Conservation (phyloP, 768 basidiomycete genomes). For the Suillus subaureus region DNA sequence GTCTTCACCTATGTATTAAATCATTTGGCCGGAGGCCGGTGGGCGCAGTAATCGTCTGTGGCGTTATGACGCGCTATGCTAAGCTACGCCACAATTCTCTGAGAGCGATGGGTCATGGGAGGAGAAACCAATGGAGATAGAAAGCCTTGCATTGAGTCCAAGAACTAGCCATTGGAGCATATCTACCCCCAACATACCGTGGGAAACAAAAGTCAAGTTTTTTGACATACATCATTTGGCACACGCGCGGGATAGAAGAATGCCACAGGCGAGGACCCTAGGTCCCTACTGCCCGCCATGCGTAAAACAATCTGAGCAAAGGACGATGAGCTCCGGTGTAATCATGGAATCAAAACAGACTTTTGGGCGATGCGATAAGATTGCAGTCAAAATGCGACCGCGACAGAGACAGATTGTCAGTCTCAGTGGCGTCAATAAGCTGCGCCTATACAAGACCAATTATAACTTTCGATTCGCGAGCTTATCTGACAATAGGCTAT, state of each 20-base stretch:
- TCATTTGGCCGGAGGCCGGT: too few relatives aligned
- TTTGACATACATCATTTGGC: not conserved
- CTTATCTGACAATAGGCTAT: slow-evolving; percentile 58
- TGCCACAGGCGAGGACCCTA: slow-evolving; percentile 26
- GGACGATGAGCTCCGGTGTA: slow-evolving; percentile 3
- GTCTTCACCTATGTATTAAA: too few relatives aligned
- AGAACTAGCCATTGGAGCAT: not conserved
- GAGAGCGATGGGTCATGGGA: too few relatives aligned
- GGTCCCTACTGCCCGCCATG: slow-evolving; percentile 65
- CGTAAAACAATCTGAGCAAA: slow-evolving; percentile 70
- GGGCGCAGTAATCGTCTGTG: not conserved
- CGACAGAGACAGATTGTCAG: slow-evolving; percentile 10
- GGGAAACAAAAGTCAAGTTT: not conserved
- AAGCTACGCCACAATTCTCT: not conserved
- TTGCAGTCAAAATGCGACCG: not conserved
- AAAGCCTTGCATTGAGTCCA: not conserved
- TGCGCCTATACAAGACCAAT: slow-evolving; percentile 29
- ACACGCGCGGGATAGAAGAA: not conserved
- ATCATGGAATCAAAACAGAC: slow-evolving; percentile 41
- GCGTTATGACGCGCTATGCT: not conserved
- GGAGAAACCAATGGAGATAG: not conserved
- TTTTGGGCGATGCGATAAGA: slow-evolving; percentile 92
- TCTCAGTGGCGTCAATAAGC: slow-evolving; percentile 97
- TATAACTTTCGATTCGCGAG: slow-evolving; percentile 79
- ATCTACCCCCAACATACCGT: not conserved